Percentiles rank a stretch among this genome's conserved stretches.
Evolutionary conservation across 192 early-diverging fungal genomes (phyloP).

Genomic region (Coemansia sp.): DNA sequence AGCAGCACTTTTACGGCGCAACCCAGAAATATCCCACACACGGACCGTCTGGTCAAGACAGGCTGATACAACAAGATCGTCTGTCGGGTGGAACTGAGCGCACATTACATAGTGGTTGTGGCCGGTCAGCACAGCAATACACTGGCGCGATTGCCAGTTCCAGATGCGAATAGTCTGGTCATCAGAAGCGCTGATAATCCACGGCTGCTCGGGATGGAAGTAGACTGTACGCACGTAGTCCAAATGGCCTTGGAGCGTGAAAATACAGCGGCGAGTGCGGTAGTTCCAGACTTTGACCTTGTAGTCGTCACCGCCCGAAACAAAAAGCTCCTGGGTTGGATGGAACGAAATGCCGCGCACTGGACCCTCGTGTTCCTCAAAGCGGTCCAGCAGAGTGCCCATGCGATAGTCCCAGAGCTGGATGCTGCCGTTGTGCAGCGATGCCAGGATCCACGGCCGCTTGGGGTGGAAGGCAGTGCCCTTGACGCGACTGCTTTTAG

Average conservation of each 20-base stretch:
- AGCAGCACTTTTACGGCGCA: conserved; percentile 55
- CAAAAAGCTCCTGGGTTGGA: conserved; percentile 93
- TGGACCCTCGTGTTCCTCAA: conserved; percentile 99
- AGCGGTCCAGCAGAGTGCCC: conserved; percentile 95
- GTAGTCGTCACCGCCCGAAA: conserved; percentile 98
- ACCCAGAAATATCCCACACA: conserved; percentile 98
- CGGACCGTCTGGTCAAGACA: conserved; percentile 96
- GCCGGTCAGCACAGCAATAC: conserved; percentile 95
- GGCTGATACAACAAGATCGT: conserved; percentile 94
- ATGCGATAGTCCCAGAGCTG: conserved; percentile 99
- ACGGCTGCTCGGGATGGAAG: conserved; percentile 98
- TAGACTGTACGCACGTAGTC: conserved; percentile 96
- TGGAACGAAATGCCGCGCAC: conserved; percentile 97
- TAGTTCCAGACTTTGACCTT: conserved; percentile 99
- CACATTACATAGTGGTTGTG: conserved; percentile 99
- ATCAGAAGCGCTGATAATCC: conserved; percentile 95
- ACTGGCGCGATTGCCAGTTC: conserved; percentile 99
- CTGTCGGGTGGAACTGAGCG: conserved; percentile 97
- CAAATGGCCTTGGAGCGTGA: conserved; percentile 95
- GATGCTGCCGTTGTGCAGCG: conserved; percentile 94
- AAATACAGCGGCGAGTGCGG: conserved; percentile 93
- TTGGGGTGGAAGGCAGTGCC: conserved; percentile 95
- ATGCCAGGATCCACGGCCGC: conserved; percentile 97
- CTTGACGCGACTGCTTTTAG: conserved; percentile 75
- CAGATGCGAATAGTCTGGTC: conserved; percentile 99